phyloP scores from a whole-genome alignment of 1,139 yeast genomes.

The Saccharomyces hybrid region DNA sequence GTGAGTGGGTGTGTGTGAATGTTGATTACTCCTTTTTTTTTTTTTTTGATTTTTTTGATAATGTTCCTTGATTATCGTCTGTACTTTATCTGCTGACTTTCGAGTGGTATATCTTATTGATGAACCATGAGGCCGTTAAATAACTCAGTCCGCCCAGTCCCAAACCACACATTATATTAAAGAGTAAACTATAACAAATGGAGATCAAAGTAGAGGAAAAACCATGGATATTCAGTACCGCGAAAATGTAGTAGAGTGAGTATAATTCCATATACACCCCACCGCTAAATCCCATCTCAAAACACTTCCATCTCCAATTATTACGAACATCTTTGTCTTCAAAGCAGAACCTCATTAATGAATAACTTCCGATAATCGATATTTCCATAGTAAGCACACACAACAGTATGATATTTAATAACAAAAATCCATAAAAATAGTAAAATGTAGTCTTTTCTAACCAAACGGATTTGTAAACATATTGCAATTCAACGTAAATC shows the following conservation, averaged over 20 bases:
- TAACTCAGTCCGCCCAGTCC: slow-evolving; percentile 75
- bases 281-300: slow-evolving; percentile 62
- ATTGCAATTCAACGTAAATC: slow-evolving; percentile 61
- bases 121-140: slow-evolving; percentile 30
- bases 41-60: not conserved
- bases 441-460: slow-evolving; percentile 70
- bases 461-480: slow-evolving; percentile 73
- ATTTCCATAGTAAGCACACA: slow-evolving; percentile 62
- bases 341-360: slow-evolving; percentile 41
- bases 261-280: slow-evolving; percentile 65
- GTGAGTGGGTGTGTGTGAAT: not conserved
- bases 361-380: slow-evolving; percentile 62
- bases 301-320: slow-evolving; percentile 85
- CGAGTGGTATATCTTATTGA: slow-evolving; percentile 13
- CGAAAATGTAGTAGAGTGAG: slow-evolving; percentile 58
- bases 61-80: not conserved
- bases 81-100: not conserved
- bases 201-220: slow-evolving; percentile 64
- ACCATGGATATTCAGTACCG: slow-evolving; percentile 51
- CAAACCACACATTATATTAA: slow-evolving; percentile 55
- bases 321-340: slow-evolving; percentile 6
- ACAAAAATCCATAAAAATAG: slow-evolving; percentile 71
- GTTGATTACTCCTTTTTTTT: not conserved
- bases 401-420: slow-evolving; percentile 53
- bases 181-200: slow-evolving; percentile 62